Evolutionary conservation across 1,139 yeast species (phyloP).

Genomic region (Blastobotrys aristatus): DNA sequence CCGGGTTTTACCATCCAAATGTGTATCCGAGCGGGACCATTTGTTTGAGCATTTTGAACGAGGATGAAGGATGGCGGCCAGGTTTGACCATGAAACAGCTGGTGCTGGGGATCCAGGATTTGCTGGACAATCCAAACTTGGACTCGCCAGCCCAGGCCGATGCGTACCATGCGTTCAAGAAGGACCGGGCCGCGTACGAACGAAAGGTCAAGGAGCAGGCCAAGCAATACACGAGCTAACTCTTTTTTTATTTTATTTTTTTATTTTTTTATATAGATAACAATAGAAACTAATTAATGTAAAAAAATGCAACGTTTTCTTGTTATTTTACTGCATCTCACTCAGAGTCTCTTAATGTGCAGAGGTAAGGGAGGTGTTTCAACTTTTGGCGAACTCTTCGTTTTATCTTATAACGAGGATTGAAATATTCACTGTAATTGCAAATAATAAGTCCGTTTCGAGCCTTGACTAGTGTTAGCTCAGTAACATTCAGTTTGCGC

Average conservation of each 20-base stretch:
- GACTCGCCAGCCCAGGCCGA: constrained; percentile 97
- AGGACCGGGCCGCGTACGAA: constrained; percentile 61
- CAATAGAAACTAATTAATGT: no score
- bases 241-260: not conserved
- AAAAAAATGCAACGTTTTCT: no score
- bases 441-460: no score
- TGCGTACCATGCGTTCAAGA: constrained; percentile 74
- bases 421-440: no score
- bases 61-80: constrained; percentile 97
- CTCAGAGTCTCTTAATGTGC: no score
- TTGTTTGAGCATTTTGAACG: constrained; percentile 87
- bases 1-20: constrained; percentile 91
- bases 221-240: constrained; percentile 48
- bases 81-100: constrained; percentile 90
- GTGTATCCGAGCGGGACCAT: constrained; percentile 96
- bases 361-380: no score
- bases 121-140: constrained; percentile 85
- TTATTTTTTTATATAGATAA: not conserved
- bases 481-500: no score
- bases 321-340: no score
- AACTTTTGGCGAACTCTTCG: no score
- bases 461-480: no score
- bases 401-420: no score
- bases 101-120: constrained; percentile 86
- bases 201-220: constrained; percentile 81